Base-by-base conservation (phyloP, 2,329 filamentous ascomycete genomes). In the Lecanicillium sp. region DNA sequence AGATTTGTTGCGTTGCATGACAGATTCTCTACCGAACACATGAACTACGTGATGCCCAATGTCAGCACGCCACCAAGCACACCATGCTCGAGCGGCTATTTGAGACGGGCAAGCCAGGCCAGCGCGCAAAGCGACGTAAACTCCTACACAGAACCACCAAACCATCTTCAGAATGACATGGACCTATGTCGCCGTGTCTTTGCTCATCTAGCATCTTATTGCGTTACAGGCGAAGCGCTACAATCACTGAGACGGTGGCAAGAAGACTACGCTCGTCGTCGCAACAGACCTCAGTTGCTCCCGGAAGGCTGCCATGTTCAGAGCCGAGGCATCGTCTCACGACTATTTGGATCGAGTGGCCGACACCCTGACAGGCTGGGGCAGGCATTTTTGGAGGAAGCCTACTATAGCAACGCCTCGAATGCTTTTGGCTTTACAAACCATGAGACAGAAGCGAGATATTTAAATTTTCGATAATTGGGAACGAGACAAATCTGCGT, bases 1-100 rank as follows among this genome's bases (percentile, higher is more conserved):
- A 73, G 79, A 29, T 80, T 81, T 51, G 59, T 68, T 36, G 59
- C 73, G 3, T 56, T 81, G 1, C 64, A 72, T 36, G 77, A 82
- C 55, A 67, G 64, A 14, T 55, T 56, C 13, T 42, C 51, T 3
- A 29, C 52, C 3, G 58, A 62, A 25, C 39, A 41, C 22, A 41
- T 41, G 39, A 29, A 22, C 4, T 17, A 37, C 3, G 29, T 41
- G 10, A 22, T 41, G 17, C 27, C 39, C 17, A 20, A 37, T 19
- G 17, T 35, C 17, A 20, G 13, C 17, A 25, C 6, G 17, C 17
- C 17, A 14, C 33, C 33, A 4, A 35, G 19, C 17, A 19, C 17
- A 20, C 33, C 33, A 10, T 7, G 15, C n/a, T 31, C 29, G 6
- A 35, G 10, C 13, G n/a, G 17, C 9, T 14, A 17, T 20, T 20